Evolutionary conservation across 805 yeast genomes (phyloP).

Genomic region (Kodamaea kaohsiungensis): DNA sequence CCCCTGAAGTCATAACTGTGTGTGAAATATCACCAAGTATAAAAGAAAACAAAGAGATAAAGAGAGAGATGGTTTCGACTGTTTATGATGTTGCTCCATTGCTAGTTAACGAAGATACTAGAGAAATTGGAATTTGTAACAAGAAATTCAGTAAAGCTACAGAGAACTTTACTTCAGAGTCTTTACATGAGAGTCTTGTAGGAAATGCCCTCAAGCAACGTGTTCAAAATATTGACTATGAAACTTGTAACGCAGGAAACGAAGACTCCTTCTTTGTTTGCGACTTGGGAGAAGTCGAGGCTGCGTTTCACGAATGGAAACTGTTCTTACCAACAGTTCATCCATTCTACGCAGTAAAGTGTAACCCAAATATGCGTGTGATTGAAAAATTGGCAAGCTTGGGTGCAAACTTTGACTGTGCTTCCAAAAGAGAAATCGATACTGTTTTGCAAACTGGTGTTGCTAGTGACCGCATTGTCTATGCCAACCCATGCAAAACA

Average conservation of each 20-base stretch:
- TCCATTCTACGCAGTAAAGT: conserved; percentile 94
- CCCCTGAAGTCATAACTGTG: conserved; percentile 2
- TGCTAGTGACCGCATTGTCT: conserved; percentile 66
- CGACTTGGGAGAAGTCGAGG: conserved; percentile 71
- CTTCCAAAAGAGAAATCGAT: conserved; percentile 82
- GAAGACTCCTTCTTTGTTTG: conserved; percentile 89
- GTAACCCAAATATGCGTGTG: conserved; percentile 74
- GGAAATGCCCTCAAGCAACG: conserved; percentile 35
- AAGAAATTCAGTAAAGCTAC: neutral
- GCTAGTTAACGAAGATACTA: neutral
- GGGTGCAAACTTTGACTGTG: conserved; percentile 90
- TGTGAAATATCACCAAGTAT: neutral
- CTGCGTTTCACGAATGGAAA: conserved; percentile 66
- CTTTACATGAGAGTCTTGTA: neutral
- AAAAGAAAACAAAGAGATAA: neutral
- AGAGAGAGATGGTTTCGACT: neutral
- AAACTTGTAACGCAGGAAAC: conserved; percentile 67
- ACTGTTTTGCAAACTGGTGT: conserved; percentile 63
- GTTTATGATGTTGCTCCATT: neutral
- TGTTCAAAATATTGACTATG: conserved; percentile 50
- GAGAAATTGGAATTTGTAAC: neutral
- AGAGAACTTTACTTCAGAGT: neutral
- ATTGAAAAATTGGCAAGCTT: conserved; percentile 55
- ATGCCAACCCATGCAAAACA: conserved; percentile 95
- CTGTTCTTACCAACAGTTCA: conserved; percentile 65